These are phyloP conservation scores for Aspergillus puulaauensis DNA, from an alignment of 2,329 filamentous ascomycete genomes.

Conservation along the genomic window DNA sequence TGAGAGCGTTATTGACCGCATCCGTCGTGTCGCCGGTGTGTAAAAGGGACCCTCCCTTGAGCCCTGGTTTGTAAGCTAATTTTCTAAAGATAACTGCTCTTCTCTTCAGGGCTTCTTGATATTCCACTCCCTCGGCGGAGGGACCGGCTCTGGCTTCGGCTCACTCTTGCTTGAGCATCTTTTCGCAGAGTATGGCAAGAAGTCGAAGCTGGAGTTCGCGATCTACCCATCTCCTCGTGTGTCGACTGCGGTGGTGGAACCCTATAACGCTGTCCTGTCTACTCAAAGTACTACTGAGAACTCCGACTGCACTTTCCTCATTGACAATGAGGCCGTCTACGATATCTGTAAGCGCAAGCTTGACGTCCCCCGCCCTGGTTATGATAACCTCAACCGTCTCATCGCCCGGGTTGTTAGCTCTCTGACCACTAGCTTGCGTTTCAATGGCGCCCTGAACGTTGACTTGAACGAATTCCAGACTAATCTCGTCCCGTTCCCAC, in stretches of 20 bases:
- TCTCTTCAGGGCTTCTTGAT: conserved; percentile 67
- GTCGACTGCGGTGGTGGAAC: conserved; percentile 66
- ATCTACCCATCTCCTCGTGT: conserved; percentile 65
- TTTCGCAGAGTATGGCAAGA: conserved; percentile 65
- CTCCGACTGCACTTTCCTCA: conserved; percentile 66
- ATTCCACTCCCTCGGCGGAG: conserved; percentile 68
- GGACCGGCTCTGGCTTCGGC: conserved; percentile 67
- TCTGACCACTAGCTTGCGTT: conserved; percentile 64
- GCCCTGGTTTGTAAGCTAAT: neutral
- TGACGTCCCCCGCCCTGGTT: conserved; percentile 63
- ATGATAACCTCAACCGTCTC: conserved; percentile 64
- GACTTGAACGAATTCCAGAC: conserved; percentile 69
- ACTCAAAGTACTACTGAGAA: conserved; percentile 65
- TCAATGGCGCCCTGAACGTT: conserved; percentile 66
- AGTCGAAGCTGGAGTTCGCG: conserved; percentile 66
- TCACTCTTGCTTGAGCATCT: conserved; percentile 64
- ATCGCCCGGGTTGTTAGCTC: conserved; percentile 68
- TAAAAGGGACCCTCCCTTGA: neutral
- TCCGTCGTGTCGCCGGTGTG: conserved; percentile 63
- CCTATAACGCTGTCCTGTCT: conserved; percentile 61
- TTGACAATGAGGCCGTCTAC: conserved; percentile 69
- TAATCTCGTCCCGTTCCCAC: conserved; percentile 66
- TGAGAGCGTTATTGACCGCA: conserved; percentile 62
- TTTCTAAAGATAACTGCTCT: conserved; percentile 59
- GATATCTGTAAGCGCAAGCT: conserved; percentile 66